A percentile compares a stretch with the other conserved stretches of the same genome.
Evolutionary conservation across 108 stramenopile species (phyloP).

Genomic region (Conticribra guillardii): DNA sequence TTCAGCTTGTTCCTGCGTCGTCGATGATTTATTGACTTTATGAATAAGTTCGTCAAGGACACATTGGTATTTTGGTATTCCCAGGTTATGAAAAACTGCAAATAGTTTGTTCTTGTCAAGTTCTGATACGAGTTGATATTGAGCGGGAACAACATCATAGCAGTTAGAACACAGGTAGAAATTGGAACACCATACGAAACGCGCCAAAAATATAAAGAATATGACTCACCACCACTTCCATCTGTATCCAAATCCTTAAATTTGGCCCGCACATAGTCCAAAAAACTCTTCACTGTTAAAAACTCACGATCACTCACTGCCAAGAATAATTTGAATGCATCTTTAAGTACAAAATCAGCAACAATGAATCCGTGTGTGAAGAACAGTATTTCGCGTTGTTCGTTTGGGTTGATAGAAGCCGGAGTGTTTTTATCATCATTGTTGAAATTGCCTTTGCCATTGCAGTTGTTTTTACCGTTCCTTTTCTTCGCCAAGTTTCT

Average conservation of each 20-base stretch:
- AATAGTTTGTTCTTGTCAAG: too few relatives aligned
- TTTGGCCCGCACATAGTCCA: not conserved
- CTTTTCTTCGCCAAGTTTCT: not conserved
- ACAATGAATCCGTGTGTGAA: not conserved
- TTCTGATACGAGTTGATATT: too few relatives aligned
- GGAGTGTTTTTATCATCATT: too few relatives aligned
- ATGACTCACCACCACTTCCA: not conserved
- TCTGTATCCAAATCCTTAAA: not conserved
- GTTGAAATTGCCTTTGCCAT: not conserved
- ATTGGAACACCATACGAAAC: not conserved
- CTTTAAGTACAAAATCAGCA: not conserved
- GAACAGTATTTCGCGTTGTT: not conserved
- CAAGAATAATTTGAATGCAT: not conserved
- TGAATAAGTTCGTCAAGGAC: too few relatives aligned
- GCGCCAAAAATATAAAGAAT: too few relatives aligned
- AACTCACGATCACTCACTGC: not conserved
- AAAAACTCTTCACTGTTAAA: not conserved
- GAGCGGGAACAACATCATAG: not conserved
- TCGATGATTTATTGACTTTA: too few relatives aligned
- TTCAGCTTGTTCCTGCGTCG: too few relatives aligned
- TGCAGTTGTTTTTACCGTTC: not conserved
- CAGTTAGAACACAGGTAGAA: not conserved
- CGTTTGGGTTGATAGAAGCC: not conserved
- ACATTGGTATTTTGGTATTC: too few relatives aligned
- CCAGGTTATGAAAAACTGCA: too few relatives aligned